These are phyloP conservation scores for Coemansia sp. DNA, from an alignment of 192 early-diverging fungal species.

Conservation along the genomic window DNA sequence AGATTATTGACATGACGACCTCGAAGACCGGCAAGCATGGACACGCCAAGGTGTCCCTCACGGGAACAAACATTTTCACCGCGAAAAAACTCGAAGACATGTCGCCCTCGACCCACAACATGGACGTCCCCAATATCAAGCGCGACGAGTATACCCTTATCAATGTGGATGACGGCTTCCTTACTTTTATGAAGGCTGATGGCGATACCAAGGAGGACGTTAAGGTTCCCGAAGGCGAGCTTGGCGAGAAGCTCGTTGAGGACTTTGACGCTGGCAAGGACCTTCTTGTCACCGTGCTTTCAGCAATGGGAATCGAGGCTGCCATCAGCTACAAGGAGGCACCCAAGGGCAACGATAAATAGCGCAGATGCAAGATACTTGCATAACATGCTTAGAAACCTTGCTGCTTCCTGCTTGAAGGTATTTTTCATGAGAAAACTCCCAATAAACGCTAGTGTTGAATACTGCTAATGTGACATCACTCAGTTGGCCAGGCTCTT, in stretches of 20 bases:
- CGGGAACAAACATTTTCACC: slow-evolving; percentile 96
- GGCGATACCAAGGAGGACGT: slow-evolving; percentile 94
- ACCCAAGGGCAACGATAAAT: neutral
- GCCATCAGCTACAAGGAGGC: slow-evolving; percentile 73
- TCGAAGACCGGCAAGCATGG: slow-evolving; percentile 99
- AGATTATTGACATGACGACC: slow-evolving; percentile 99
- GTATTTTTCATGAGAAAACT: no score
- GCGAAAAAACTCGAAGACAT: slow-evolving; percentile 98
- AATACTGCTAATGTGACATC: neutral
- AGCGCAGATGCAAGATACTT: neutral
- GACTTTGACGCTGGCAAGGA: slow-evolving; percentile 80
- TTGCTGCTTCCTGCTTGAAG: neutral
- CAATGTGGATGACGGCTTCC: slow-evolving; percentile 79
- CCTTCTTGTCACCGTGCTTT: slow-evolving; percentile 78
- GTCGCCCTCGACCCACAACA: slow-evolving; percentile 99
- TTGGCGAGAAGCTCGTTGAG: slow-evolving; percentile 69
- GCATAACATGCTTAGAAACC: neutral
- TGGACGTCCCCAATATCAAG: slow-evolving; percentile 95
- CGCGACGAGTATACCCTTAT: slow-evolving; percentile 84
- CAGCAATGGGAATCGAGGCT: slow-evolving; percentile 92
- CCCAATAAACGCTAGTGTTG: neutral
- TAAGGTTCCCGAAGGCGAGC: slow-evolving; percentile 83
- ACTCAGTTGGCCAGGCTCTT: slow-evolving; percentile 15
- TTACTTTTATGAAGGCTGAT: slow-evolving; percentile 67
- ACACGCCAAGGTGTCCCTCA: slow-evolving; percentile 99